A percentile compares a stretch with the other conserved stretches of the same genome.
These are phyloP conservation scores for Brasenia schreberi DNA, from an alignment of 164 flowering plant species.

Conservation along the genomic window DNA sequence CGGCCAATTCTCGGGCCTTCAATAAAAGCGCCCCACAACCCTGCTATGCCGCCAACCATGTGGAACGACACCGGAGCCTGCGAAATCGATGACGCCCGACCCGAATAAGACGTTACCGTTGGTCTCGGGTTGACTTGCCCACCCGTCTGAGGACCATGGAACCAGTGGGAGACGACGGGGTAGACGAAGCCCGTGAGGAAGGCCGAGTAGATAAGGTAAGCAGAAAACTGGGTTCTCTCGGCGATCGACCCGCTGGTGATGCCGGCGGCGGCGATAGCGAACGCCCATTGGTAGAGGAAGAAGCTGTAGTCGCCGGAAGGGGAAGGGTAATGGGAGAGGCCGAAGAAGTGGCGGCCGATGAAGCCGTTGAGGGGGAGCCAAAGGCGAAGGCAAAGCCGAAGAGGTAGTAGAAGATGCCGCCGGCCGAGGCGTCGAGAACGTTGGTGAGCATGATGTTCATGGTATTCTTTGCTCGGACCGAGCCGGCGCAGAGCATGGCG, in stretches of 20 bases:
- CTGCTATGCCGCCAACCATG: conserved; percentile 68
- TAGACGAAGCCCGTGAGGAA: conserved; percentile 70
- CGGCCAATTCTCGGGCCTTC: conserved; percentile 72
- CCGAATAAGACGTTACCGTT: conserved; percentile 27
- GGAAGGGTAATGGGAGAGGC: too few relatives aligned
- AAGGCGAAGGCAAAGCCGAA: conserved; percentile 38
- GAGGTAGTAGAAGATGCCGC: conserved; percentile 33
- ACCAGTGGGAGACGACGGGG: conserved; percentile 81
- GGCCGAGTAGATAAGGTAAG: conserved; percentile 54
- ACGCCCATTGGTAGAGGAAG: conserved; percentile 72
- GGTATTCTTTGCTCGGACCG: conserved; percentile 40
- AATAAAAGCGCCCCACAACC: conserved; percentile 60
- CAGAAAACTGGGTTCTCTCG: conserved; percentile 66
- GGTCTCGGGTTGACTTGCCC: conserved; percentile 42
- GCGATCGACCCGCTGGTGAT: conserved; percentile 74
- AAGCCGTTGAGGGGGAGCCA: conserved; percentile 24
- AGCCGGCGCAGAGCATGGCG: conserved; percentile 51
- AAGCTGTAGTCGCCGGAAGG: conserved; percentile 45
- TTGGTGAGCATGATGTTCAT: conserved; percentile 46
- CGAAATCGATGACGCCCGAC: conserved; percentile 61
- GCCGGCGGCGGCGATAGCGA: conserved; percentile 81
- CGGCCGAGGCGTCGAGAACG: conserved; percentile 37
- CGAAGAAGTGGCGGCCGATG: conserved; percentile 45
- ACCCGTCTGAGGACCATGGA: conserved; percentile 60
- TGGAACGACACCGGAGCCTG: conserved; percentile 66